Base-by-base conservation (phyloP, 116 monocot species). In the Dioscorea cayenensis region DNA sequence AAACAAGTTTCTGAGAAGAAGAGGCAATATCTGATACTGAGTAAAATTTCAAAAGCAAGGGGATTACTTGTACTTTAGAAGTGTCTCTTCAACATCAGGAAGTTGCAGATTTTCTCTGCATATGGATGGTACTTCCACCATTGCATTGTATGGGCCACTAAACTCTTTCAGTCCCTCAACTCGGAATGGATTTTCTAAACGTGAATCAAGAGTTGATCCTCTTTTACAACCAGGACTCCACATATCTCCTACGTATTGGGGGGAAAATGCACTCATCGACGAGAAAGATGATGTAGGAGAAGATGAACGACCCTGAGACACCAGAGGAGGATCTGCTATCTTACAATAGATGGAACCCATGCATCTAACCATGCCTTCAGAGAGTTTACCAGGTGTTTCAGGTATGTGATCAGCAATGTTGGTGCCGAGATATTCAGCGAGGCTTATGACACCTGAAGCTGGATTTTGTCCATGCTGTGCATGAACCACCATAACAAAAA, bases 111-210 rank as follows among this genome's bases (percentile, higher is more conserved):
- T 73, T 17, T 85, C 86, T 28, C 73, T 77, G 71, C 77, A 82
- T 74, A 99, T 80, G 2, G 78, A 80, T 61, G 87, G 74, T 59
- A 99, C 89, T 72, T 99, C 94, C 17, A 99, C 74, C 91, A 94
- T 87, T 60, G 82, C 67, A 87, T 86, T 90, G 62, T 94, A 99
- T 49, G 99, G 94, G 51, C 91, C 99, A 69, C 87, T 83, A 51
- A 89, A 89, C 69, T 89, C 94, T 76, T 90, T 93, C 35, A 94
- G 73, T 22, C 99, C 99, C 75, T 99, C 89, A 14, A 99, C 80
- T 20, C 78, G 67, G 60, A 86, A 94, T 36, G 99, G 91, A 74
- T 97, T 97, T 52, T 90, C 86, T 59, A 91, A 73, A 51, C 83
- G 77, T 29, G 86, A 36, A 80, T 88, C 90, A 11, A 84, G 78